Evolutionary conservation across 352 stramenopile species (phyloP), one percentile per base, ranked within the genome.

Genomic region (Pythium pyrilobum): DNA sequence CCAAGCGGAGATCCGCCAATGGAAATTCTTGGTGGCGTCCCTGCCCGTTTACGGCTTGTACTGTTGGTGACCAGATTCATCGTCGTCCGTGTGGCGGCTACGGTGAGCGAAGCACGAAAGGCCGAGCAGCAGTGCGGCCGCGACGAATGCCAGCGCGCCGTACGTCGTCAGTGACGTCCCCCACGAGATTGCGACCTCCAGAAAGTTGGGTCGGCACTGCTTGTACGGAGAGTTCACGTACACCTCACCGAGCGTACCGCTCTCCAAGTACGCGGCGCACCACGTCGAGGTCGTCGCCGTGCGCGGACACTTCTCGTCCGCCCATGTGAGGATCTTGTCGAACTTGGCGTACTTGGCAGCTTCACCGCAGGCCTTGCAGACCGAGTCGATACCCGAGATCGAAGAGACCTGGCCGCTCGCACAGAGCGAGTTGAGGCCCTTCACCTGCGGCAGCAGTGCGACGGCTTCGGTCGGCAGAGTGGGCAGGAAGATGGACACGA

Each of bases 161-260:
- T 74, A 77, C 29, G 72, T 47, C 25, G 66, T 72, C 29, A 91
- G 67, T 18, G 59, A 77, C n/a, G 44, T 64, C 37, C 72, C 72
- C 81, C 81, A 92, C 59, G 78, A 74, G 28, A 76, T 74, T 10
- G 74, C 79, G 25, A 89, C 57, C 44, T 80, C 64, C 8, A 92
- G 47, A 59, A 92, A 91, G 39, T 69, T 74, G 9, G 37, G 57
- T 52, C 82, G 82, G 56, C 82, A 92, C 47, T 90, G 65, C 34
- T 76, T 74, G 59, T 89, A 92, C 18, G 82, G 82, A 18, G 82
- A 85, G 43, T 81, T 80, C 6, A 71, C 62, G 56, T 80, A 89
- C 6, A 85, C 60, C 8, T 67, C 67, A 21, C 72, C 74, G 29
- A 55, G 40, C 31, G 67, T 75, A 31, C 72, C 67, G 4, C 49